Percentiles rank a stretch among this genome's conserved stretches.
phyloP scores from a whole-genome alignment of 2,329 filamentous ascomycete species.

The Talaromyces sp. region DNA sequence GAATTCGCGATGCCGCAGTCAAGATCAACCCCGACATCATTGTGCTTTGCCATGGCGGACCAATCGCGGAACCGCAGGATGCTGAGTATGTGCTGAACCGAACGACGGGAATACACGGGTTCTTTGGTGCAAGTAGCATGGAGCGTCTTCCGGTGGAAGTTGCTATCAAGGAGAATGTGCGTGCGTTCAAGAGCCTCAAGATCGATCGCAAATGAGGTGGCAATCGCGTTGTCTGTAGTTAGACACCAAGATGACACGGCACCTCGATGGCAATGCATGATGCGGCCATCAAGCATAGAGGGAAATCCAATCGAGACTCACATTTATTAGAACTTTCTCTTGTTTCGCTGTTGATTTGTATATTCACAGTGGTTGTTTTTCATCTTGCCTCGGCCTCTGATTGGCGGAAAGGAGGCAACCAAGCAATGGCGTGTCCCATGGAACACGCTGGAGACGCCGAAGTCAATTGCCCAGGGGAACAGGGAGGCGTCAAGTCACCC shows the following conservation, averaged over 20 bases:
- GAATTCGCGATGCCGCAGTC: constrained; percentile 56
- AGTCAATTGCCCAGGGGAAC: not conserved
- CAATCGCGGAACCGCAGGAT: constrained; percentile 59
- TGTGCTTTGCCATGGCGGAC: constrained; percentile 65
- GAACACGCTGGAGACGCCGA: not conserved
- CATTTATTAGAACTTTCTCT: not conserved
- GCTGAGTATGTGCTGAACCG: constrained; percentile 56
- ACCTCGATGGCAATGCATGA: not conserved
- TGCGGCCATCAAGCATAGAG: not conserved
- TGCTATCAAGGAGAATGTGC: constrained; percentile 56
- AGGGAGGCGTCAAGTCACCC: not conserved
- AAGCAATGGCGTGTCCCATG: not conserved
- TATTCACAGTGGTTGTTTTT: not conserved
- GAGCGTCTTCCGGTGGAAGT: constrained; percentile 62
- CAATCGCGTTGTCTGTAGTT: not conserved
- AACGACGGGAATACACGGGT: constrained; percentile 62
- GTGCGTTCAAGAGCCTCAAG: constrained; percentile 46
- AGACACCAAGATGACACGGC: not conserved
- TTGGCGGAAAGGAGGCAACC: not conserved
- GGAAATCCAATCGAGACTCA: not conserved
- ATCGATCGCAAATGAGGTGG: constrained; percentile 11
- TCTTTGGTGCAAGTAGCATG: constrained; percentile 65
- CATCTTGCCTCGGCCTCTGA: not conserved
- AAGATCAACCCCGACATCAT: constrained; percentile 54
- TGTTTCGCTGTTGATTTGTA: not conserved